These are phyloP conservation scores for Rheum nobile DNA, from an alignment of 148 eudicot genomes.

Conservation along the genomic window DNA sequence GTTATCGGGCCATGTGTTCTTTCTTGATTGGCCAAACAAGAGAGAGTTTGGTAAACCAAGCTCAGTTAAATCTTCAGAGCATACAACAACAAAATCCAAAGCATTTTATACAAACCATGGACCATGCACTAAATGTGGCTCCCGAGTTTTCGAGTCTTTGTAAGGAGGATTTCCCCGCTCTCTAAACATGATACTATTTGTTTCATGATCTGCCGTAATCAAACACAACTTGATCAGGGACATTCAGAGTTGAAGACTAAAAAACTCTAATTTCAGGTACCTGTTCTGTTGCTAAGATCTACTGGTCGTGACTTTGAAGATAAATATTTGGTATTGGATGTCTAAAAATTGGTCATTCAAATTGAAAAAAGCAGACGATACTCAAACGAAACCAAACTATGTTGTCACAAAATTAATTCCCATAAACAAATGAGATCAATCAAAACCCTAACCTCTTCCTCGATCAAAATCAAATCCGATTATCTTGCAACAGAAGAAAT, in stretches of 20 bases:
- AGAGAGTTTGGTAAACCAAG: not conserved
- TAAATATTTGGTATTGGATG: too few species aligned
- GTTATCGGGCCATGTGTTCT: constrained; percentile 13
- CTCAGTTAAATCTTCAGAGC: not conserved
- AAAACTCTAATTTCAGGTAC: not conserved
- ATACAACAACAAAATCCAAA: not conserved
- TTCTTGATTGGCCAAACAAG: constrained; percentile 13
- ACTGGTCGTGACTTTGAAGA: too few species aligned
- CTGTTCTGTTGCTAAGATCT: too few species aligned
- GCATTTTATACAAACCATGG: not conserved
- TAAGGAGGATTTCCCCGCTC: too few species aligned
- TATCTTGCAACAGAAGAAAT: not conserved
- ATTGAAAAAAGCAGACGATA: too few species aligned
- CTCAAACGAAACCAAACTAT: too few species aligned
- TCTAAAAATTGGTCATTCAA: too few species aligned
- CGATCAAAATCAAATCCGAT: not conserved
- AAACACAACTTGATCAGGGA: not conserved
- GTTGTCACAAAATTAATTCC: too few species aligned
- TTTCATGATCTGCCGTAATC: not conserved
- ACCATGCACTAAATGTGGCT: not conserved
- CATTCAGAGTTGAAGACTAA: not conserved
- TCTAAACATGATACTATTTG: too few species aligned
- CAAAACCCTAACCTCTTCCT: not conserved
- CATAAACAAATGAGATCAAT: not conserved
- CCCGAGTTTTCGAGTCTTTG: not conserved